A percentile compares a stretch with the other conserved stretches of the same genome.
These are phyloP conservation scores for Barnettozyma populi DNA, from an alignment of 805 yeast species.

Conservation along the genomic window DNA sequence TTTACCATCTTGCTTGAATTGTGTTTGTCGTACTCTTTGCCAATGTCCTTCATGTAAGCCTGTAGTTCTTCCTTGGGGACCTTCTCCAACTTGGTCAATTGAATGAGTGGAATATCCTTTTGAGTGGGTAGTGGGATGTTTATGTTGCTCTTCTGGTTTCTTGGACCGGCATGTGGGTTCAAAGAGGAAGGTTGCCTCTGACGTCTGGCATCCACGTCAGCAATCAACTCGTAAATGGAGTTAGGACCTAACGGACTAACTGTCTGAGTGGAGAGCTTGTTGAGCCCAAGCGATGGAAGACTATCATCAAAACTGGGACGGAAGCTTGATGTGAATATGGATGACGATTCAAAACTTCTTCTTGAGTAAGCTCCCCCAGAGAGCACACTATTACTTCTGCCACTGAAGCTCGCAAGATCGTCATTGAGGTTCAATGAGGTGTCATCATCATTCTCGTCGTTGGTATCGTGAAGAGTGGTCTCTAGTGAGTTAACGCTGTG, in stretches of 20 bases:
- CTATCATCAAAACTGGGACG: conserved; percentile 33
- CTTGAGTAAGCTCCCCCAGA: conserved; percentile 18
- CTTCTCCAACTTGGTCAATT: conserved; percentile 47
- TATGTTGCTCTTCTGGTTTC: conserved; percentile 34
- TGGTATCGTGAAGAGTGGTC: conserved; percentile 10
- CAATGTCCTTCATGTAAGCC: conserved; percentile 38
- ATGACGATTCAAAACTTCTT: conserved; percentile 29
- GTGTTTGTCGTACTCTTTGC: conserved; percentile 40
- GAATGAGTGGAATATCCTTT: conserved; percentile 80
- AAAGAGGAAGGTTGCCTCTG: conserved; percentile 19
- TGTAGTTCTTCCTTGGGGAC: conserved; percentile 39
- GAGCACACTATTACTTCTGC: conserved; percentile 15
- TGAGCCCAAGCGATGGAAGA: conserved; percentile 33
- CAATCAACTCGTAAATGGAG: conserved; percentile 71
- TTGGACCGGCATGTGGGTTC: conserved; percentile 24
- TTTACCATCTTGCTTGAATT: conserved; percentile 39
- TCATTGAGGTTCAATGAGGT: conserved; percentile 27
- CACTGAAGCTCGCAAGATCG: conserved; percentile 27
- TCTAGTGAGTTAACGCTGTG: conserved; percentile 9
- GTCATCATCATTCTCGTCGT: conserved; percentile 11
- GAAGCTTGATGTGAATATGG: conserved; percentile 24
- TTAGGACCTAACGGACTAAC: conserved; percentile 64
- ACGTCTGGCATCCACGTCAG: conserved; percentile 46
- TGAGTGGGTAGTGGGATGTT: conserved; percentile 64
- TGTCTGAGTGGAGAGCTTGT: conserved; percentile 32